phyloP scores from a whole-genome alignment of 225 moss, liverwort and hornwort genomes.

The Marchantia paleacea region DNA sequence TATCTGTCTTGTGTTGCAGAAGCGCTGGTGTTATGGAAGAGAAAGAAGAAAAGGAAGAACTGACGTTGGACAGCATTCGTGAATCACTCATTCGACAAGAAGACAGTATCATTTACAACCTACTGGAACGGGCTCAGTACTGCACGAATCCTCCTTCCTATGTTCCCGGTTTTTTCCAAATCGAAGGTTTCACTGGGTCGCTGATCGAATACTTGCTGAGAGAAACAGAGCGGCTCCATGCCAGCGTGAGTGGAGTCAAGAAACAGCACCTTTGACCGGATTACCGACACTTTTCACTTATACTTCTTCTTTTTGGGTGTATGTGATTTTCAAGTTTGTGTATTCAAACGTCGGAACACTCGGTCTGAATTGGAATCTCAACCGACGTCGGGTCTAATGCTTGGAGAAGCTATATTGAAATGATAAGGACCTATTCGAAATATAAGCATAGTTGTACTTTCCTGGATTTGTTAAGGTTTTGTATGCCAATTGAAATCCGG shows the following conservation, averaged over 20 bases:
- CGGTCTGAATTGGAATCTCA: too few relatives aligned
- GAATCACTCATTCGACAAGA: conserved; percentile 88
- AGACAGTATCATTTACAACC: conserved; percentile 78
- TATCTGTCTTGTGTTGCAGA: background rate
- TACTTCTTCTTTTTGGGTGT: too few relatives aligned
- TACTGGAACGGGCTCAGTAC: conserved; percentile 82
- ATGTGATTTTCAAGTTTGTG: too few relatives aligned
- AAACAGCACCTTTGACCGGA: too few relatives aligned
- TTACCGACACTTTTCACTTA: too few relatives aligned
- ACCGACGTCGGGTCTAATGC: too few relatives aligned
- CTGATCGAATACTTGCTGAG: conserved; percentile 69
- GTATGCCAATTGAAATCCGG: too few relatives aligned
- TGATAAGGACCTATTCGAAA: too few relatives aligned
- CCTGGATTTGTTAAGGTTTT: too few relatives aligned
- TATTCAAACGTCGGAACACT: too few relatives aligned
- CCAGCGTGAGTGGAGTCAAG: conserved; percentile 50
- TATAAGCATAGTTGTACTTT: too few relatives aligned
- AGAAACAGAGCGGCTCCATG: conserved; percentile 79
- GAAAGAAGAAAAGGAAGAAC: conserved; percentile 37
- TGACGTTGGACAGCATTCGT: conserved; percentile 64
- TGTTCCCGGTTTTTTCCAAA: conserved; percentile 49
- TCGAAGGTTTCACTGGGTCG: conserved; percentile 62
- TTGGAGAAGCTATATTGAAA: too few relatives aligned
- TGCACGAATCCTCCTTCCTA: conserved; percentile 74
- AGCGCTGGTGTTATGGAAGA: conserved; percentile 3